Percentiles rank a stretch among this genome's conserved stretches.
Evolutionary conservation across 108 stramenopile species (phyloP).

Genomic region (Stephanodiscus triporus): DNA sequence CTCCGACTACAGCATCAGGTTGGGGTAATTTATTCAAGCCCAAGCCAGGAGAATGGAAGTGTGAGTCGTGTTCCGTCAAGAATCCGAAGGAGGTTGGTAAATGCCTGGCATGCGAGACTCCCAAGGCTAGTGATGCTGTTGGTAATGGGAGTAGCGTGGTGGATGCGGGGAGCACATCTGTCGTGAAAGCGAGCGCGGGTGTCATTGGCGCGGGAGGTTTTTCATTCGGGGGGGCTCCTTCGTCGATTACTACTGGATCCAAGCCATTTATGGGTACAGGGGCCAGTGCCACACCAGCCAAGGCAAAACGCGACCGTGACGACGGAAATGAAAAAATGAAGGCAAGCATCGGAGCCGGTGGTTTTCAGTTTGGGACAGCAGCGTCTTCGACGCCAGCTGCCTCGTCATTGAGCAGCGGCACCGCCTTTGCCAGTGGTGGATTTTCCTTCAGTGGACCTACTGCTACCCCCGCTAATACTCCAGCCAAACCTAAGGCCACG

Average conservation of each 20-base stretch:
- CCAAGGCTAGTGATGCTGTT: constrained; percentile 2
- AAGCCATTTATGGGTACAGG: not conserved
- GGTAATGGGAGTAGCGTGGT: not conserved
- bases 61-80: constrained; percentile 32
- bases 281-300: not conserved
- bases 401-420: constrained; percentile 3
- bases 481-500: constrained; percentile 16
- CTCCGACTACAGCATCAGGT: constrained; percentile 15
- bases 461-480: not conserved
- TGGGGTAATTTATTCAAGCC: constrained; percentile 48
- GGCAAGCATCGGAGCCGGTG: constrained; percentile 24
- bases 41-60: constrained; percentile 63
- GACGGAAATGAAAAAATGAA: constrained; percentile 1
- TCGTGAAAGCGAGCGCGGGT: not conserved
- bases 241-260: constrained; percentile 4
- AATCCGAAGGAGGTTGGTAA: constrained; percentile 24
- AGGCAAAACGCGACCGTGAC: not conserved
- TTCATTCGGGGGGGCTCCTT: constrained; percentile 1
- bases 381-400: not conserved
- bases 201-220: constrained; percentile 5
- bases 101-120: constrained; percentile 52
- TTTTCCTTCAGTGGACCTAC: constrained; percentile 32
- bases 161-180: not conserved
- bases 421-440: constrained; percentile 9
- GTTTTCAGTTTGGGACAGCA: constrained; percentile 25